Evolutionary conservation across 2,329 filamentous ascomycete species (phyloP).

Genomic region (Aspergillus flavus): DNA sequence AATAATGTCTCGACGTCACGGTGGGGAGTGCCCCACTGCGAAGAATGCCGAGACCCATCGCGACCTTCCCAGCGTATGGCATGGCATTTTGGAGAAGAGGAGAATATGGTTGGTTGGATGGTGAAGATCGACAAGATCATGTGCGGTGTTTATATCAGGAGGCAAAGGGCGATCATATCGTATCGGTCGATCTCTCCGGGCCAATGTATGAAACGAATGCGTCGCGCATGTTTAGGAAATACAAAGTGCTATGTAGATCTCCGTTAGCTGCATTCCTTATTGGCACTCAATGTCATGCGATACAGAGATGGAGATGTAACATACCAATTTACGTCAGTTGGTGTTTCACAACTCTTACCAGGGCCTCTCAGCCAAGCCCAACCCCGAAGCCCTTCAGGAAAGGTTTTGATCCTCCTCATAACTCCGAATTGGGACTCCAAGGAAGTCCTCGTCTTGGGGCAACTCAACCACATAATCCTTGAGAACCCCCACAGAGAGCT

Average conservation of each 20-base stretch:
- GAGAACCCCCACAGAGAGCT: slow-evolving; percentile 40
- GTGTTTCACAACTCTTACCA: not conserved
- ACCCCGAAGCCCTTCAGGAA: not conserved
- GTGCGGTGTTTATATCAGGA: too few relatives aligned
- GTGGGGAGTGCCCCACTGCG: slow-evolving; percentile 2
- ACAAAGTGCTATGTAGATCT: too few relatives aligned
- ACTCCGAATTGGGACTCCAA: slow-evolving; percentile 36
- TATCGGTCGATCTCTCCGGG: too few relatives aligned
- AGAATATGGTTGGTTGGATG: too few relatives aligned
- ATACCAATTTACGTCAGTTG: not conserved
- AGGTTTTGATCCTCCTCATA: slow-evolving; percentile 9
- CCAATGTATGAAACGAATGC: too few relatives aligned
- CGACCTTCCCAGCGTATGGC: not conserved
- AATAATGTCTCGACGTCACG: slow-evolving; percentile 7
- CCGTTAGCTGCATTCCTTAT: not conserved
- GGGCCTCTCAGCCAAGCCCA: not conserved
- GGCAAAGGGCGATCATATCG: too few relatives aligned
- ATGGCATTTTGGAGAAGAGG: not conserved
- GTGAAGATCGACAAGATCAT: too few relatives aligned
- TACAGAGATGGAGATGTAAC: not conserved
- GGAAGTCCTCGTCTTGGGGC: slow-evolving; percentile 43
- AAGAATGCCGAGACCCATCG: not conserved
- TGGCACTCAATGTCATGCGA: not conserved
- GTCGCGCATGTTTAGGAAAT: too few relatives aligned
- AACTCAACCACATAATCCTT: slow-evolving; percentile 44